Conservation (phyloP, 2,329 filamentous ascomycete species). For the Pseudopyrenochaeta lycopersici region DNA sequence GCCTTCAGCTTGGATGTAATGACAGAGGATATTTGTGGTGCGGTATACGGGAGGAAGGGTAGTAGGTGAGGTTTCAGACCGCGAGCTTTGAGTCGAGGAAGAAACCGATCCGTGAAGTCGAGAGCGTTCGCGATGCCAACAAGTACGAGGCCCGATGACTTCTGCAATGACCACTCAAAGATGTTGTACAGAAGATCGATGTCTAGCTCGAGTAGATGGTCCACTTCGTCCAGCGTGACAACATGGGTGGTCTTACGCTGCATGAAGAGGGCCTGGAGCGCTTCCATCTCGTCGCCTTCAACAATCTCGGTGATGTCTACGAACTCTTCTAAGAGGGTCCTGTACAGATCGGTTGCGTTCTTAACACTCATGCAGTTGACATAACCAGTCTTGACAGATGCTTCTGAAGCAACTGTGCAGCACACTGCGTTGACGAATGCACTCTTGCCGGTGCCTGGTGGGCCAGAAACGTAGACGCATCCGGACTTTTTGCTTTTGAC, state of each 20-base stretch:
- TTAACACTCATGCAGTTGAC: conserved; percentile 99
- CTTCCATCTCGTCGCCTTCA: conserved; percentile 73
- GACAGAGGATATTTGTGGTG: conserved; percentile 84
- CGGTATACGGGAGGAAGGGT: conserved; percentile 92
- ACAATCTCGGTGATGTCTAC: conserved; percentile 66
- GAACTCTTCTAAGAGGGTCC: conserved; percentile 76
- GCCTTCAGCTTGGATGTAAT: conserved; percentile 84
- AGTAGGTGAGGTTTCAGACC: conserved; percentile 90
- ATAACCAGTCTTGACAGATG: conserved; percentile 73
- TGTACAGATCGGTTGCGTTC: conserved; percentile 84
- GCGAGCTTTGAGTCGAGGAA: conserved; percentile 90
- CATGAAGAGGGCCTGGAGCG: conserved; percentile 76
- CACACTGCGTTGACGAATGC: conserved; percentile 88
- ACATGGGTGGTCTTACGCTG: conserved; percentile 71
- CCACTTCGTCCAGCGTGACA: conserved; percentile 94
- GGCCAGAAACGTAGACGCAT: conserved; percentile 94
- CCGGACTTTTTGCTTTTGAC: conserved; percentile 70
- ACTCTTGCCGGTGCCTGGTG: conserved; percentile 96
- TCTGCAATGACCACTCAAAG: conserved; percentile 95
- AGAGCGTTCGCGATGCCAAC: conserved; percentile 96
- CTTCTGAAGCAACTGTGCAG: conserved; percentile 62
- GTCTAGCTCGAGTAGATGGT: conserved; percentile 89
- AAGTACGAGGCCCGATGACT: conserved; percentile 79
- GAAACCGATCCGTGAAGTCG: conserved; percentile 92
- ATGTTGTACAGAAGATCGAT: conserved; percentile 88